Base-by-base conservation (phyloP, 2,329 filamentous ascomycete genomes). In the Penicillium sp. region DNA sequence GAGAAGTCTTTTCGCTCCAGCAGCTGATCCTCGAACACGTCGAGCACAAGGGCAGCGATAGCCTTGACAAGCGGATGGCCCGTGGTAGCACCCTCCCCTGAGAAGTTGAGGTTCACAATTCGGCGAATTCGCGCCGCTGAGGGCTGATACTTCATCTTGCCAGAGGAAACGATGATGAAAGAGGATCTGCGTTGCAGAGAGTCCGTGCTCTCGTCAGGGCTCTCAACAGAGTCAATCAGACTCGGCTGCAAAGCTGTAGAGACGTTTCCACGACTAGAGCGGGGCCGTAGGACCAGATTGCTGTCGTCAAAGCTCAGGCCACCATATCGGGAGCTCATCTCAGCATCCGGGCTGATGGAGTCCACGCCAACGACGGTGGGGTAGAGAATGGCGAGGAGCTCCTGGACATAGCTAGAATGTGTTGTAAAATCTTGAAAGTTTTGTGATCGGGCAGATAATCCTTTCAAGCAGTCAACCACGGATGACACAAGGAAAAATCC, bases 351-450 rank as follows among this genome's bases (percentile, higher is more conserved):
- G 56, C 86, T 89, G 41, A 97, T 88, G 22, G 88, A 84, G 75
- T 97, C 92, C 12, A 91, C 88, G 67, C 91, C 94, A 28, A 96
- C 92, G 52, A 97, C 85, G 17, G 95, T 86, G 1, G 95, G 93
- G 71, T 95, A 99, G 2, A 98, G 80, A 12, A 92, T 88, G 38
- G 87, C 86, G 0, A 97, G 82, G 4, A 99, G 79, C 49, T 92
- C 82, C 61, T 94, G 88, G 1, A 94, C 81, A 75, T 96, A 98
- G 47, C 90, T 89, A 0, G 93, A 96, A 0, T 84, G 84, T 11
- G 89, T 78, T 0, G 91, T 86, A 74, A 96, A 97, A 47, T 97
- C 92, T 58, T 90, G 85, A 73, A 98, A 98, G 28, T 85, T 84
- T 1, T 82, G 75, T 3, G 91, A 97, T 41, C 88, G 87, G n/a